Evolutionary conservation across 768 basidiomycete genomes (phyloP).

Genomic region (Mycena latifolia): DNA sequence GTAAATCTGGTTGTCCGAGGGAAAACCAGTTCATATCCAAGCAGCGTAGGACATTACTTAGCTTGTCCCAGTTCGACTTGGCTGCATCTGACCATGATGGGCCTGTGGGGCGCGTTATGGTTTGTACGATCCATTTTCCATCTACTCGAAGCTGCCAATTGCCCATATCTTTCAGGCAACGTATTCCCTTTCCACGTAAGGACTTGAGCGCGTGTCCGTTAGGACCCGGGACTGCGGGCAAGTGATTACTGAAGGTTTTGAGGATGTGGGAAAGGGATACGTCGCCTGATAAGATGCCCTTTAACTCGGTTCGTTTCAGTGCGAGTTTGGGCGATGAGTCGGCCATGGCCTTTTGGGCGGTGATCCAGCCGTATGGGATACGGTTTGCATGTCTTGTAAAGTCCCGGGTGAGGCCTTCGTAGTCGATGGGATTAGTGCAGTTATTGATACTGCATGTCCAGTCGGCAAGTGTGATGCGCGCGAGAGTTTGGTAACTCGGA

Average conservation of each 20-base stretch:
- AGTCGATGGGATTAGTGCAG: conserved; percentile 21
- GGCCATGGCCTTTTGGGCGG: background rate
- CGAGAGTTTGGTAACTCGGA: conserved; percentile 20
- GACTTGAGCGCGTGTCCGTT: too few relatives aligned
- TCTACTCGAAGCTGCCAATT: too few relatives aligned
- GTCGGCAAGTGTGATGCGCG: conserved; percentile 19
- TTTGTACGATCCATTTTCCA: too few relatives aligned
- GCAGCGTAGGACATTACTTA: too few relatives aligned
- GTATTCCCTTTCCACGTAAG: too few relatives aligned
- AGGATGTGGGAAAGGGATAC: background rate
- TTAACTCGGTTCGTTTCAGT: background rate
- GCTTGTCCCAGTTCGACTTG: too few relatives aligned
- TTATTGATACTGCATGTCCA: conserved; percentile 33
- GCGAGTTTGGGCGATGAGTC: background rate
- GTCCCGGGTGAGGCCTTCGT: background rate
- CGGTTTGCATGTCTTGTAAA: background rate
- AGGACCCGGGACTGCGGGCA: too few relatives aligned
- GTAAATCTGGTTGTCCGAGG: background rate
- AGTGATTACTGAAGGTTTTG: too few relatives aligned
- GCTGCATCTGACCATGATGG: too few relatives aligned
- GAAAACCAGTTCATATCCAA: too few relatives aligned
- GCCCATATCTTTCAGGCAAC: too few relatives aligned
- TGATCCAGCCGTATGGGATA: conserved; percentile 3
- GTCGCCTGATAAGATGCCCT: background rate
- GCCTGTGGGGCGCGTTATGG: too few relatives aligned